phyloP scores from a whole-genome alignment of 495 filamentous ascomycete genomes.

The Penicillium cataractarum region DNA sequence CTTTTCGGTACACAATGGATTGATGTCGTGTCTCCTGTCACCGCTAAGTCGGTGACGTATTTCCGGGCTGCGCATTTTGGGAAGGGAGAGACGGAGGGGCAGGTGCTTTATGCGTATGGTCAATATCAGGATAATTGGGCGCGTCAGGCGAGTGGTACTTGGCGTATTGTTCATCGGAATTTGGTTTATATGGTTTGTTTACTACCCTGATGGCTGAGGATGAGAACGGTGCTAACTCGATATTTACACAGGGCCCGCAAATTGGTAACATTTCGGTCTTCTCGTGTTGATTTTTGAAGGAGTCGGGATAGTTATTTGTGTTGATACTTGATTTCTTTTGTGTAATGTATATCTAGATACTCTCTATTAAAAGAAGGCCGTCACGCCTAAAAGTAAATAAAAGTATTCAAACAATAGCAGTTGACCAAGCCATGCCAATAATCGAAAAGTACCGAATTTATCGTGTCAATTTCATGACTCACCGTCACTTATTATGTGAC shows the following conservation, averaged over 20 bases:
- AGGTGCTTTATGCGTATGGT: slow-evolving; percentile 35
- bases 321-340: neutral
- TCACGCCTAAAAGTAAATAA: no score
- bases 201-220: neutral
- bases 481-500: no score
- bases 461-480: no score
- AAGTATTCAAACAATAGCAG: no score
- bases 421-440: no score
- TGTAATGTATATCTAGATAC: neutral
- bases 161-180: slow-evolving; percentile 29
- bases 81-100: slow-evolving; percentile 19
- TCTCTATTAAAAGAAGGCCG: neutral
- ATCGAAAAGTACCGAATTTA: no score
- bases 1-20: slow-evolving; percentile 30
- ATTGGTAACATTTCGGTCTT: slow-evolving; percentile 5
- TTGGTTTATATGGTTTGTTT: slow-evolving; percentile 41
- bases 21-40: slow-evolving; percentile 20
- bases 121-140: slow-evolving; percentile 38
- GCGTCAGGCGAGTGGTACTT: slow-evolving; percentile 17
- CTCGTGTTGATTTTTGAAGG: neutral
- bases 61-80: slow-evolving; percentile 37
- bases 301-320: no score
- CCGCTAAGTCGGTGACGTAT: slow-evolving; percentile 31
- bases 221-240: neutral
- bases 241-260: neutral